phyloP scores from a whole-genome alignment of 1,139 yeast genomes.

The Nakaseomyces delphensis region DNA sequence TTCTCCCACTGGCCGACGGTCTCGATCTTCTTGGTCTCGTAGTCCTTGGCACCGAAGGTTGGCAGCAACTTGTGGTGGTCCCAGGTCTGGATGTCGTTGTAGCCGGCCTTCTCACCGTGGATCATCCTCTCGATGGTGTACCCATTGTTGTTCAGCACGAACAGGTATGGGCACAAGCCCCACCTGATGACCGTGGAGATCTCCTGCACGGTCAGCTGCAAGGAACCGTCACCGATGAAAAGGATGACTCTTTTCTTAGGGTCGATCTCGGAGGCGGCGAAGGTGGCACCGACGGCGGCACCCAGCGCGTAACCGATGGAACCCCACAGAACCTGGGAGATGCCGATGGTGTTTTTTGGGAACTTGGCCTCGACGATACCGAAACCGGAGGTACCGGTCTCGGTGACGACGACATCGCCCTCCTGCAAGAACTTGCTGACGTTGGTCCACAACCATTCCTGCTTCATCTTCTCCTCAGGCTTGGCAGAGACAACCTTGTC shows the following conservation, averaged over 20 bases:
- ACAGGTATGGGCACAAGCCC: slow-evolving; percentile 71
- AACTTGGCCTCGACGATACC: slow-evolving; percentile 72
- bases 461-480: slow-evolving; percentile 43
- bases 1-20: slow-evolving; percentile 60
- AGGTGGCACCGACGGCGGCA: slow-evolving; percentile 73
- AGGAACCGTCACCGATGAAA: slow-evolving; percentile 85
- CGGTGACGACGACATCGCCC: slow-evolving; percentile 74
- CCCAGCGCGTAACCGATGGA: slow-evolving; percentile 85
- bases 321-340: slow-evolving; percentile 85
- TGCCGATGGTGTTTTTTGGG: slow-evolving; percentile 66
- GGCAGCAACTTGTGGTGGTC: slow-evolving; percentile 60
- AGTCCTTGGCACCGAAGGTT: slow-evolving; percentile 58
- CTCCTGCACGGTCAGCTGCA: slow-evolving; percentile 82
- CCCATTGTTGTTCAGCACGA: slow-evolving; percentile 77
- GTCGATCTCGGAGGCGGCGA: slow-evolving; percentile 70
- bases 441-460: slow-evolving; percentile 76
- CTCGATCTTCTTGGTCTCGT: slow-evolving; percentile 42
- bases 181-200: slow-evolving; percentile 77
- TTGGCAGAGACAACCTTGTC: slow-evolving; percentile 38
- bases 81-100: slow-evolving; percentile 81
- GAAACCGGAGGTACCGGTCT: slow-evolving; percentile 85
- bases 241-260: slow-evolving; percentile 62
- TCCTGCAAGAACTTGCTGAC: slow-evolving; percentile 64
- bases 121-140: slow-evolving; percentile 85
- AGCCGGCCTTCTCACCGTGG: slow-evolving; percentile 67